phyloP scores from a whole-genome alignment of 139 green algal genomes.

The Diplosphaera chodatii region DNA sequence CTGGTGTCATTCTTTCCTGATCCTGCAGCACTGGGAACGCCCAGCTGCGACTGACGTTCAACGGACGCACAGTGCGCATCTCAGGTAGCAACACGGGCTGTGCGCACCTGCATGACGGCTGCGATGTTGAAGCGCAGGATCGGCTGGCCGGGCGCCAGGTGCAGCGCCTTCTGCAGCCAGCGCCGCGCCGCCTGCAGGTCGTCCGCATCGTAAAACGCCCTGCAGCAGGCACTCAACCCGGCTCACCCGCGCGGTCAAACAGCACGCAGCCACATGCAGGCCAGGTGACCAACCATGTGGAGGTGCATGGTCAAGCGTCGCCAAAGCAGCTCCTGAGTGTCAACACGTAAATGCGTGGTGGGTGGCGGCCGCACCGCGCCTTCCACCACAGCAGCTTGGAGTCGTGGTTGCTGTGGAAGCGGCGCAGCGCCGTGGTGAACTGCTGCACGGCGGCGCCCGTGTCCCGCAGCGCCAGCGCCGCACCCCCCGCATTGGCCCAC shows the following conservation, averaged over 20 bases:
- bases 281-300: no score
- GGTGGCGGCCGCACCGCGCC: not conserved
- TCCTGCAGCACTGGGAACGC: no score
- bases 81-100: no score
- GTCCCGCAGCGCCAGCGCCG: constrained; percentile 58
- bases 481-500: constrained; percentile 50
- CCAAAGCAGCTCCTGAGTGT: no score
- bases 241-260: no score
- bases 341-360: no score
- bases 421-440: constrained; percentile 56
- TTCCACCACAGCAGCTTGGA: constrained; percentile 35
- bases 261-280: no score
- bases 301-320: no score
- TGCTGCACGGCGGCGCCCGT: constrained; percentile 50
- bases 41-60: no score
- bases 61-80: no score
- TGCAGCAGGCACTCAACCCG: constrained; percentile 10
- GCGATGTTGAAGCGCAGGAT: constrained; percentile 72
- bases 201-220: constrained; percentile 71
- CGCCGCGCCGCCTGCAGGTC: constrained; percentile 52
- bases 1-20: no score
- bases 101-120: constrained; percentile 69
- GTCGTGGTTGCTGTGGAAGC: constrained; percentile 38
- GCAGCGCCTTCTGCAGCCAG: constrained; percentile 59
- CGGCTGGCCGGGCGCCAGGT: constrained; percentile 65